phyloP scores from a whole-genome alignment of 805 yeast species.

The Komagataella pastoris region DNA sequence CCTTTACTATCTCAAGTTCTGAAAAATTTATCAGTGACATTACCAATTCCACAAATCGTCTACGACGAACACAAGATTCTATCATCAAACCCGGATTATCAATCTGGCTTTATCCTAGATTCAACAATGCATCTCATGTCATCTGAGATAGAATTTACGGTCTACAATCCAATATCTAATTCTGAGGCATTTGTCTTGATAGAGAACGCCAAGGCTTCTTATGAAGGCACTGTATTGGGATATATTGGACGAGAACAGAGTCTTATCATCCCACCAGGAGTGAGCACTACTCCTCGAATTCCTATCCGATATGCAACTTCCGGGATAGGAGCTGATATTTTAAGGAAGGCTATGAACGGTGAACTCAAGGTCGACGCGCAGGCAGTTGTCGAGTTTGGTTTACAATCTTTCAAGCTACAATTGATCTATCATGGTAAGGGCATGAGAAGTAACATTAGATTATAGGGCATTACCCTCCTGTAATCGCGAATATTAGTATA shows the following conservation, averaged over 20 bases:
- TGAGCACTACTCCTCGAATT: slow-evolving; percentile 32
- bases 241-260: slow-evolving; percentile 24
- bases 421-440: slow-evolving; percentile 33
- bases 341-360: slow-evolving; percentile 37
- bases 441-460: slow-evolving; percentile 24
- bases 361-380: slow-evolving; percentile 30
- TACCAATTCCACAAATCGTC: slow-evolving; percentile 15
- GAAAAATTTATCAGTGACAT: slow-evolving; percentile 11
- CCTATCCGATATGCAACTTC: slow-evolving; percentile 29
- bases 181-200: slow-evolving; percentile 27
- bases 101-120: slow-evolving; percentile 28
- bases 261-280: slow-evolving; percentile 38
- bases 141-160: slow-evolving; percentile 38
- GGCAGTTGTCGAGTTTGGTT: slow-evolving; percentile 25
- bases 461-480: slow-evolving; percentile 7
- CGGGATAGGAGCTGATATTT: slow-evolving; percentile 34
- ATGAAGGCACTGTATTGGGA: slow-evolving; percentile 33
- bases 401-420: slow-evolving; percentile 26
- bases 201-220: slow-evolving; percentile 31
- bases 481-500: not conserved
- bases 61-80: not conserved
- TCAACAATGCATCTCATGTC: slow-evolving; percentile 41
- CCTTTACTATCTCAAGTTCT: slow-evolving; percentile 13
- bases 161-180: slow-evolving; percentile 41
- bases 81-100: slow-evolving; percentile 3